phyloP scores from a whole-genome alignment of 2,329 filamentous ascomycete species.

The Colletotrichum sp. region DNA sequence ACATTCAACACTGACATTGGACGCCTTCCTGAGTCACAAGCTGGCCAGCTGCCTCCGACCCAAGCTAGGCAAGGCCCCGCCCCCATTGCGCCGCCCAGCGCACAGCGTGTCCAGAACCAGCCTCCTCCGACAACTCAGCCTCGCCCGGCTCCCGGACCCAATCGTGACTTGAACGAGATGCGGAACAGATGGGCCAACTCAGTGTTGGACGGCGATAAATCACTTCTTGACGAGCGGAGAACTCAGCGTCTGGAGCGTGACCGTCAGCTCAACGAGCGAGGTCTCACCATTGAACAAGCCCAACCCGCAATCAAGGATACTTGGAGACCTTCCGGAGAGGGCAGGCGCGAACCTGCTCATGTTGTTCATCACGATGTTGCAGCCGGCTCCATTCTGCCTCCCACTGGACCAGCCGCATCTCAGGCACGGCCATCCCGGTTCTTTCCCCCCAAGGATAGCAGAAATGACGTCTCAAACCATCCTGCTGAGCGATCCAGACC shows the following conservation, averaged over 20 bases:
- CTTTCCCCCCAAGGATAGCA: constrained; percentile 62
- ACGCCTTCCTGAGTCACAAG: constrained; percentile 45
- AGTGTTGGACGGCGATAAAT: constrained; percentile 53
- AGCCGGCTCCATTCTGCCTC: constrained; percentile 28
- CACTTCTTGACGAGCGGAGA: constrained; percentile 41
- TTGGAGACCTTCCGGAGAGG: constrained; percentile 52
- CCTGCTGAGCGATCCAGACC: constrained; percentile 45
- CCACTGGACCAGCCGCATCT: constrained; percentile 37
- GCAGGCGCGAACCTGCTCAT: constrained; percentile 36
- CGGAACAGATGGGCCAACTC: constrained; percentile 46
- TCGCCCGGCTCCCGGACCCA: background rate
- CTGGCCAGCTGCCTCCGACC: constrained; percentile 33
- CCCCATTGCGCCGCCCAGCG: constrained; percentile 46
- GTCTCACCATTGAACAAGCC: constrained; percentile 47
- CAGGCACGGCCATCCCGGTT: constrained; percentile 63
- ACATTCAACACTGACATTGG: constrained; percentile 72
- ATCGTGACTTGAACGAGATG: constrained; percentile 16
- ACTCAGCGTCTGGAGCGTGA: constrained; percentile 46
- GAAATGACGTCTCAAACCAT: constrained; percentile 40
- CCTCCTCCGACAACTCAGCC: background rate
- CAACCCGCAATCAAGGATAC: constrained; percentile 58
- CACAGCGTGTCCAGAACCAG: constrained; percentile 19
- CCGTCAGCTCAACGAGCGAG: constrained; percentile 49
- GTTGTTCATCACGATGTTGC: constrained; percentile 29
- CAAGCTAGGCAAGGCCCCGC: constrained; percentile 43